Conservation (phyloP, 2,329 filamentous ascomycete genomes). For the Lachnellula subtilissima region DNA sequence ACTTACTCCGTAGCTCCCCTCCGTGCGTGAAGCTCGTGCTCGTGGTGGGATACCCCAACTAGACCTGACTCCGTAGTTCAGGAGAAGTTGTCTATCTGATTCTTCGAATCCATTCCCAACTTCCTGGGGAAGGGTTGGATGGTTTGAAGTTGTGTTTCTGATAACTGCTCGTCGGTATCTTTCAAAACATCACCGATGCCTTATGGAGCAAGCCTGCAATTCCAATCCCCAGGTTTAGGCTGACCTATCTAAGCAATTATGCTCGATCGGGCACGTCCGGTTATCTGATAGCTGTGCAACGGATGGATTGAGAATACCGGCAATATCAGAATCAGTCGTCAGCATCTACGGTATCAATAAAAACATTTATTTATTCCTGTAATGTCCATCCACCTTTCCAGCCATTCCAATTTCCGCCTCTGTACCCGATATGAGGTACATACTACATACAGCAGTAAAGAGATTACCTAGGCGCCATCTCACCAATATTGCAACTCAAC, state of each 20-base stretch:
- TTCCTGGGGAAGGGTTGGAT: not conserved
- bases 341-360: not conserved
- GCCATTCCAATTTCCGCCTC: conserved; percentile 3
- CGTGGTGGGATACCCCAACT: too few relatives aligned
- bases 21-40: too few relatives aligned
- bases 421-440: not conserved
- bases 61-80: not conserved
- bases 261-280: not conserved
- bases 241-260: not conserved
- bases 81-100: not conserved
- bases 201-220: not conserved
- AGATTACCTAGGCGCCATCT: conserved; percentile 5
- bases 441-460: not conserved
- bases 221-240: not conserved
- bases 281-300: not conserved
- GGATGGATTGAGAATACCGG: not conserved
- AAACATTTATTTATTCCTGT: not conserved
- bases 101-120: not conserved
- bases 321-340: not conserved
- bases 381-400: conserved; percentile 1
- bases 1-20: too few relatives aligned
- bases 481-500: not conserved
- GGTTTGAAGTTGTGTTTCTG: not conserved
- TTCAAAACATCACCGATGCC: not conserved
- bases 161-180: not conserved